These are phyloP conservation scores for Eucalyptus rudis DNA, from an alignment of 345 rosid species.

Conservation along the genomic window DNA sequence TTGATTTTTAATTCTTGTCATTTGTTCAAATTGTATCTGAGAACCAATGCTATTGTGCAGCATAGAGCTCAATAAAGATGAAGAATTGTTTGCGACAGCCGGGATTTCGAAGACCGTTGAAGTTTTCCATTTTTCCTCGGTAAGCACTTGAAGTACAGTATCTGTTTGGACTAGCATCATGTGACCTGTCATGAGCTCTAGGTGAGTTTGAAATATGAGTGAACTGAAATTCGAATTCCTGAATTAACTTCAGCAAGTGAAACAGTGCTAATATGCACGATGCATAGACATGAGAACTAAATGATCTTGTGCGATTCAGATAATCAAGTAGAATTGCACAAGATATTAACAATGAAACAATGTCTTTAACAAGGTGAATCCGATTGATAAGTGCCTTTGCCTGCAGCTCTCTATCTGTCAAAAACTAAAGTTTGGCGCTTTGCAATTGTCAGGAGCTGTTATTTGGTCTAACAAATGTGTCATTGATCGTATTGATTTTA, in stretches of 20 bases:
- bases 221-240: background rate
- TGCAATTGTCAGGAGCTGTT: background rate
- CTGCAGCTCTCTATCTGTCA: background rate
- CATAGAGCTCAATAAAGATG: conserved; percentile 54
- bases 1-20: background rate
- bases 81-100: conserved; percentile 55
- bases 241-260: background rate
- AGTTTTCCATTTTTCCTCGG: conserved; percentile 44
- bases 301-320: background rate
- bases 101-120: conserved; percentile 51
- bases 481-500: background rate
- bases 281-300: background rate
- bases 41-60: conserved; percentile 15
- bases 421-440: background rate
- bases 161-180: background rate
- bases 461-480: background rate
- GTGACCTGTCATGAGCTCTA: background rate
- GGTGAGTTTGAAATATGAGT: background rate
- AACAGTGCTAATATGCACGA: background rate
- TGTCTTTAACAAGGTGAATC: background rate
- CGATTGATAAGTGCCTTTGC: background rate
- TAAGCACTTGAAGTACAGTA: conserved; percentile 3
- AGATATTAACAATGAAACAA: background rate
- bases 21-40: background rate
- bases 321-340: background rate